Conservation (phyloP, 257 asterid species). For the Mitragyna speciosa region DNA sequence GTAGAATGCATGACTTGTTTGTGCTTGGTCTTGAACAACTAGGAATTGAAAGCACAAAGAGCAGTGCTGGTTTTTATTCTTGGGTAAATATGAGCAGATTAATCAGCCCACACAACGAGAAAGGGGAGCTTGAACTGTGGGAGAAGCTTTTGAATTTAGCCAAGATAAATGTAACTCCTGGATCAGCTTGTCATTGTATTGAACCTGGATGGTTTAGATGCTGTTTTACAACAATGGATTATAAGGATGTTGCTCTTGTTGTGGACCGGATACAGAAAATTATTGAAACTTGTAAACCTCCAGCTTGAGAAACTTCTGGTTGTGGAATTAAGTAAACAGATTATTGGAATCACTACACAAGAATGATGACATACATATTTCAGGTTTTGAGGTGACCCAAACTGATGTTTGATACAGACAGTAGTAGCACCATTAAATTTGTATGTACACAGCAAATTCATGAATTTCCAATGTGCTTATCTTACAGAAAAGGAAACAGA, state of each 20-base stretch:
- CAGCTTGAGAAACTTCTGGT: slow-evolving; percentile 43
- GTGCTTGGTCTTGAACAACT: slow-evolving; percentile 57
- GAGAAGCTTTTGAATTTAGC: slow-evolving; percentile 67
- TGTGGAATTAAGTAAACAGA: slow-evolving; percentile 20
- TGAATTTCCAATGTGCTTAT: background rate
- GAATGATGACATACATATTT: background rate
- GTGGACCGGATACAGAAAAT: slow-evolving; percentile 63
- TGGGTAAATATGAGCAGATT: slow-evolving; percentile 96
- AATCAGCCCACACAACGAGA: slow-evolving; percentile 68
- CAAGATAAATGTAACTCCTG: slow-evolving; percentile 81
- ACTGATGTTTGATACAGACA: background rate
- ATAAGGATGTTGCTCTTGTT: slow-evolving; percentile 65
- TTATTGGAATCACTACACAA: background rate
- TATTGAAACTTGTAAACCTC: slow-evolving; percentile 67
- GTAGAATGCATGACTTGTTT: slow-evolving; percentile 52
- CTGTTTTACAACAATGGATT: slow-evolving; percentile 69
- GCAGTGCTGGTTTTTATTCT: slow-evolving; percentile 81
- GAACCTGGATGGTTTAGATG: slow-evolving; percentile 98
- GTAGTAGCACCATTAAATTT: background rate
- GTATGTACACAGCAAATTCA: background rate
- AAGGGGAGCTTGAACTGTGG: slow-evolving; percentile 95
- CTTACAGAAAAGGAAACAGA: slow-evolving; percentile 8
- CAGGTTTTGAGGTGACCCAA: background rate
- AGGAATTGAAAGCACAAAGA: slow-evolving; percentile 64
- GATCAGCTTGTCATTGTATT: slow-evolving; percentile 93